Evolutionary conservation across 2,329 filamentous ascomycete species (phyloP).

Genomic region (Aaosphaeria pasadenensis): DNA sequence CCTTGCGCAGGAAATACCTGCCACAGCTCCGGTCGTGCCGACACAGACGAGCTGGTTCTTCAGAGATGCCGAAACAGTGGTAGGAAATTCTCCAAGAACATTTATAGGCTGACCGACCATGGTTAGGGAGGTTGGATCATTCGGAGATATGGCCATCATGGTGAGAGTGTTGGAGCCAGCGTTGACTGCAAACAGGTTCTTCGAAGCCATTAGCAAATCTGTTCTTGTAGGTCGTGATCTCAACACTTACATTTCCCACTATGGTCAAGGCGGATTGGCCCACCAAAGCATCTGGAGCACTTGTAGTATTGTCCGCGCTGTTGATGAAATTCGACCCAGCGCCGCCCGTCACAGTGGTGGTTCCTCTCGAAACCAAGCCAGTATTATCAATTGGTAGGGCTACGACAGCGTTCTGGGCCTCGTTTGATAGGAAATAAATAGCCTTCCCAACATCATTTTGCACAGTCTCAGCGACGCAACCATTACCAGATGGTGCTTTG

Average conservation of each 20-base stretch:
- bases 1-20: slow-evolving; percentile 37
- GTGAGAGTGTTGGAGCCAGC: slow-evolving; percentile 39
- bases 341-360: slow-evolving; percentile 47
- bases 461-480: neutral
- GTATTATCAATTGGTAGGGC: slow-evolving; percentile 47
- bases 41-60: slow-evolving; percentile 39
- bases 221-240: neutral
- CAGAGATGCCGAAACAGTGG: slow-evolving; percentile 36
- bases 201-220: slow-evolving; percentile 8
- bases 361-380: slow-evolving; percentile 47
- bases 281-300: slow-evolving; percentile 50
- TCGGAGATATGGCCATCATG: slow-evolving; percentile 33
- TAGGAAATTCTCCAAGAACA: slow-evolving; percentile 38
- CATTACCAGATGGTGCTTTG: neutral
- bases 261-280: slow-evolving; percentile 51
- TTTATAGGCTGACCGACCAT: slow-evolving; percentile 31
- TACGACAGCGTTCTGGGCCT: slow-evolving; percentile 48
- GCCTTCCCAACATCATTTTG: slow-evolving; percentile 38
- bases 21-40: slow-evolving; percentile 31
- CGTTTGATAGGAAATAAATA: slow-evolving; percentile 58
- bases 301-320: slow-evolving; percentile 27
- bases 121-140: slow-evolving; percentile 26
- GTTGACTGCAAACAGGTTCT: slow-evolving; percentile 55
- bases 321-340: slow-evolving; percentile 43
- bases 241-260: slow-evolving; percentile 46